Conservation (phyloP, 2,329 filamentous ascomycete genomes). For the Fusarium albosuccineum region DNA sequence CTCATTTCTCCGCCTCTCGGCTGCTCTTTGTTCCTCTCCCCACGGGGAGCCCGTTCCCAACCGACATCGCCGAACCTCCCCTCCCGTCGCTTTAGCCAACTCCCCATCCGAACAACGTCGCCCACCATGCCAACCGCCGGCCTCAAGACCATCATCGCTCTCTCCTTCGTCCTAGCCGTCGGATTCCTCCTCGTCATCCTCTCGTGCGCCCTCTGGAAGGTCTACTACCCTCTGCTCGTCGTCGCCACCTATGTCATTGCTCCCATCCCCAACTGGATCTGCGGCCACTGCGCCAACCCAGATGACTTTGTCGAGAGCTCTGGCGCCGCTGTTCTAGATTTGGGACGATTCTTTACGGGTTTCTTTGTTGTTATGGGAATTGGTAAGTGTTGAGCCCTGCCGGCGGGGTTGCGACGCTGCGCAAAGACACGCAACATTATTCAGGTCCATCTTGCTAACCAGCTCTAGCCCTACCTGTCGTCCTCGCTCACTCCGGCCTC, state of each 20-base stretch:
- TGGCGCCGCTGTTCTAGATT: constrained; percentile 87
- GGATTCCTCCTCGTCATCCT: constrained; percentile 99
- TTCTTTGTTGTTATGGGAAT: constrained; percentile 98
- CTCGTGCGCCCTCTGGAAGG: constrained; percentile 93
- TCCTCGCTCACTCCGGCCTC: constrained; percentile 87
- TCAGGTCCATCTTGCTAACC: constrained; percentile 29
- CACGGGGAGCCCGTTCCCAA: constrained; percentile 13
- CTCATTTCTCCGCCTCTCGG: background rate
- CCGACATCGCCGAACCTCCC: constrained; percentile 21
- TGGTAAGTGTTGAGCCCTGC: constrained; percentile 70
- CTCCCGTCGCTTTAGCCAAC: constrained; percentile 1
- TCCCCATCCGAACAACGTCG: constrained; percentile 8
- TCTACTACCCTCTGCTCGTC: constrained; percentile 94
- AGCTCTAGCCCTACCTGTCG: constrained; percentile 80
- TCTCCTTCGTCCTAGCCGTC: constrained; percentile 98
- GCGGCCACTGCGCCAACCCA: constrained; percentile 85
- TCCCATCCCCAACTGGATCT: constrained; percentile 97
- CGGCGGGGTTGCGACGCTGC: background rate
- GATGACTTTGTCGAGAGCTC: constrained; percentile 95
- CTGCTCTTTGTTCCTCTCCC: constrained; percentile 4
- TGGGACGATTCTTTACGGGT: constrained; percentile 93
- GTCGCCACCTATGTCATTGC: constrained; percentile 96
- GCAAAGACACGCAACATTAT: background rate
- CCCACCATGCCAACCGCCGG: constrained; percentile 80
- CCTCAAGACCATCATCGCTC: constrained; percentile 98